A percentile compares a stretch with the other conserved stretches of the same genome.
Conservation (phyloP, 169 alveolate genomes). For the Plasmodium coatneyi region DNA sequence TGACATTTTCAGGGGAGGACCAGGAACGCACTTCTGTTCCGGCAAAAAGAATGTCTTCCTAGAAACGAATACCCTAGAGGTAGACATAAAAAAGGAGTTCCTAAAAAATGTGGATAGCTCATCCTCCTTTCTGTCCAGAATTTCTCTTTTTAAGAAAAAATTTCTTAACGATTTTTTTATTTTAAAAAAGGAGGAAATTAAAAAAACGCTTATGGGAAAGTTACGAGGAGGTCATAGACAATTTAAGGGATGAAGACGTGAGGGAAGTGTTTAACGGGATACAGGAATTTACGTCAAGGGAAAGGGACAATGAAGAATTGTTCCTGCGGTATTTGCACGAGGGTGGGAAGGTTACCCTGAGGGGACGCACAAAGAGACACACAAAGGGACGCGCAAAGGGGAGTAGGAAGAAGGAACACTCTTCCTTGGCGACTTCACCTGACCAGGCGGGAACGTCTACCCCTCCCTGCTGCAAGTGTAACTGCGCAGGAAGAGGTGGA, state of each 20-base stretch:
- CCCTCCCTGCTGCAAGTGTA: neutral
- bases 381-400: no score
- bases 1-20: conserved; percentile 52
- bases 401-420: neutral
- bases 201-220: conserved; percentile 15
- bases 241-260: conserved; percentile 20
- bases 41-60: conserved; percentile 23
- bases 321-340: conserved; percentile 19
- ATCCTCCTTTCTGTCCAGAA: conserved; percentile 29
- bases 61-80: conserved; percentile 35
- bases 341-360: neutral
- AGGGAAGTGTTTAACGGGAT: neutral
- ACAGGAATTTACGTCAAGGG: neutral
- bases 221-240: conserved; percentile 14
- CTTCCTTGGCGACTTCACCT: neutral
- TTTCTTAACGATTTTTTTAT: conserved; percentile 13
- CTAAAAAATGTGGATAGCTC: conserved; percentile 26
- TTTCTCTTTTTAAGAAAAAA: conserved; percentile 17
- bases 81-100: conserved; percentile 32
- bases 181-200: conserved; percentile 37
- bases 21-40: conserved; percentile 40
- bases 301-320: neutral
- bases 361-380: neutral
- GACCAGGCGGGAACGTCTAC: neutral
- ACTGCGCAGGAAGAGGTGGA: neutral